These are phyloP conservation scores for Potentilla sterilis DNA, from an alignment of 306 rosid species.

Conservation along the genomic window DNA sequence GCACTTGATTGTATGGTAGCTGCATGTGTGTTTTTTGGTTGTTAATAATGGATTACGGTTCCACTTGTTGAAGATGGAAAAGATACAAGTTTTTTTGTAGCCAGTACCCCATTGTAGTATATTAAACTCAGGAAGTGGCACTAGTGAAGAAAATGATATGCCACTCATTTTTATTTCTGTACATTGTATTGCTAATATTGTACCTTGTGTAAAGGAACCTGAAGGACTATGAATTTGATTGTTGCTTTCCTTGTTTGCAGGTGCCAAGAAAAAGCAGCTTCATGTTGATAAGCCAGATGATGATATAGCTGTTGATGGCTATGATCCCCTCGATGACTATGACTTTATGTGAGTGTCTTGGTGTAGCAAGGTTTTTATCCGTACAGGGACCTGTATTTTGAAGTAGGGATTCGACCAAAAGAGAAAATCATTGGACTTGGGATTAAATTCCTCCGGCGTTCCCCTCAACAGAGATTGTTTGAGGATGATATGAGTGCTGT, in stretches of 20 bases:
- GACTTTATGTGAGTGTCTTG: conserved; percentile 73
- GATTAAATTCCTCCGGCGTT: not conserved
- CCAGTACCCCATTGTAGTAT: not conserved
- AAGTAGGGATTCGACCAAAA: not conserved
- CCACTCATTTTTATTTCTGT: not conserved
- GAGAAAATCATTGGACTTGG: conserved; percentile 7
- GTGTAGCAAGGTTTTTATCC: conserved; percentile 1
- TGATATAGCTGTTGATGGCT: conserved; percentile 47
- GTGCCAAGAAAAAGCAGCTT: conserved; percentile 85
- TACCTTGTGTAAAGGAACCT: not conserved
- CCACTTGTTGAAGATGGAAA: not conserved
- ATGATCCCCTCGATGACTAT: conserved; percentile 71
- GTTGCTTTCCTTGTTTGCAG: conserved; percentile 34
- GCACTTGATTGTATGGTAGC: not conserved
- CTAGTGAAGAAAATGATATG: too few relatives aligned
- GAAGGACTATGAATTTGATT: not conserved
- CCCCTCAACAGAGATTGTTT: conserved; percentile 12
- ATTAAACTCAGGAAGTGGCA: not conserved
- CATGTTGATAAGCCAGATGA: conserved; percentile 81
- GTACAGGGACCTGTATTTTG: conserved; percentile 20
- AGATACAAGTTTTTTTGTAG: not conserved
- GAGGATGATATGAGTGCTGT: conserved; percentile 10
- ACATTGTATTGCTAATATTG: not conserved
- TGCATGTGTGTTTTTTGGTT: not conserved
- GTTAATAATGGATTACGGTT: not conserved